Conservation (phyloP, 2,329 filamentous ascomycete species). For the Aspergillus unguis region DNA sequence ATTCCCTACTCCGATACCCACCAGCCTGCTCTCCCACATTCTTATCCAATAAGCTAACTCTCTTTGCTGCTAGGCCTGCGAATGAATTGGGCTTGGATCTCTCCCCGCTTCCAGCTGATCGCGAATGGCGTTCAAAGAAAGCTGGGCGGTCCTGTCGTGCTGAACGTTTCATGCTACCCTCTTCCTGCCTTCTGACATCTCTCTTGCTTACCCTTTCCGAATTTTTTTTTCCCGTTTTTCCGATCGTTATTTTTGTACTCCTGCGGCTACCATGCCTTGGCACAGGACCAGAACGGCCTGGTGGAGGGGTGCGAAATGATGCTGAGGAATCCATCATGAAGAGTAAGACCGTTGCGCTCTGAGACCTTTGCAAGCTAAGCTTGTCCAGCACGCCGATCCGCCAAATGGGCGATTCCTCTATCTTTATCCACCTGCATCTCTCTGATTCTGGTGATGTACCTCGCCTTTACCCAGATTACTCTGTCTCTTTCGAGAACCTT, state of each 20-base stretch:
- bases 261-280: slow-evolving; percentile 21
- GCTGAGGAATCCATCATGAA: slow-evolving; percentile 13
- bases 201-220: slow-evolving; percentile 9
- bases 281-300: slow-evolving; percentile 18
- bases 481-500: slow-evolving; percentile 20
- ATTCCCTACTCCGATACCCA: slow-evolving; percentile 22
- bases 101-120: slow-evolving; percentile 20
- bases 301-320: slow-evolving; percentile 17
- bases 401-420: slow-evolving; percentile 23
- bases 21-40: slow-evolving; percentile 17
- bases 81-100: slow-evolving; percentile 19
- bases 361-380: slow-evolving; percentile 22
- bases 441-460: slow-evolving; percentile 17
- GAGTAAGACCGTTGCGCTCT: slow-evolving; percentile 14
- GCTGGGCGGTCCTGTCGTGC: slow-evolving; percentile 14
- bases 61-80: slow-evolving; percentile 19
- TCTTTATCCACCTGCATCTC: slow-evolving; percentile 20
- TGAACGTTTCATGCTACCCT: slow-evolving; percentile 20
- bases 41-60: slow-evolving; percentile 23
- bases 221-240: slow-evolving; percentile 4
- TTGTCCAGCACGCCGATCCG: slow-evolving; percentile 23
- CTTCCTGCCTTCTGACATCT: slow-evolving; percentile 2
- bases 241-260: slow-evolving; percentile 10
- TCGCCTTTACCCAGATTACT: slow-evolving; percentile 15
- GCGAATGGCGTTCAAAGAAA: slow-evolving; percentile 17